Evolutionary conservation across 2,329 filamentous ascomycete species (phyloP).

Genomic region (Scolecobasidium constrictum): DNA sequence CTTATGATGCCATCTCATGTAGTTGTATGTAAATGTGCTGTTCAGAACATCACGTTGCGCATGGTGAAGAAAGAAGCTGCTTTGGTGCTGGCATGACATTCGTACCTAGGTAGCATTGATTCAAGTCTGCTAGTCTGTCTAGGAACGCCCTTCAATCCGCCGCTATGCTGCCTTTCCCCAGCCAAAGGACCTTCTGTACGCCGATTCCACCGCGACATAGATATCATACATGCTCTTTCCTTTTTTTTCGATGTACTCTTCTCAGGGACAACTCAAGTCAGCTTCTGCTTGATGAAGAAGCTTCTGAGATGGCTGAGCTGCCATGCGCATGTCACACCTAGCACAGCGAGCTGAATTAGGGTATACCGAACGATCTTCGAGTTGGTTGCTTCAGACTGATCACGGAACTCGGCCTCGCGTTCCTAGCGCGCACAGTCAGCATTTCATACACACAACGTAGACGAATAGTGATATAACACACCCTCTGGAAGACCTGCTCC

Average conservation of each 20-base stretch:
- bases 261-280: slow-evolving; percentile 65
- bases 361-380: slow-evolving; percentile 88
- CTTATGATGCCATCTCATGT: too few species aligned
- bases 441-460: slow-evolving; percentile 12
- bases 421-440: slow-evolving; percentile 46
- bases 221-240: not conserved
- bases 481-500: slow-evolving; percentile 94
- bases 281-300: slow-evolving; percentile 99
- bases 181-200: not conserved
- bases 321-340: slow-evolving; percentile 88
- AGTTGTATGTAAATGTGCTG: too few species aligned
- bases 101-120: too few species aligned
- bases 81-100: too few species aligned
- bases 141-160: not conserved
- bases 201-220: not conserved
- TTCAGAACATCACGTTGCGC: too few species aligned
- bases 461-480: slow-evolving; percentile 27
- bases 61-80: too few species aligned
- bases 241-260: not conserved
- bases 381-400: slow-evolving; percentile 93
- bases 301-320: slow-evolving; percentile 88
- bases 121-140: too few species aligned
- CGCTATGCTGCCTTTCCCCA: not conserved
- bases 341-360: slow-evolving; percentile 72
- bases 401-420: slow-evolving; percentile 93